Base-by-base conservation (phyloP, 2,329 filamentous ascomycete genomes). In the Cytospora leucostoma region DNA sequence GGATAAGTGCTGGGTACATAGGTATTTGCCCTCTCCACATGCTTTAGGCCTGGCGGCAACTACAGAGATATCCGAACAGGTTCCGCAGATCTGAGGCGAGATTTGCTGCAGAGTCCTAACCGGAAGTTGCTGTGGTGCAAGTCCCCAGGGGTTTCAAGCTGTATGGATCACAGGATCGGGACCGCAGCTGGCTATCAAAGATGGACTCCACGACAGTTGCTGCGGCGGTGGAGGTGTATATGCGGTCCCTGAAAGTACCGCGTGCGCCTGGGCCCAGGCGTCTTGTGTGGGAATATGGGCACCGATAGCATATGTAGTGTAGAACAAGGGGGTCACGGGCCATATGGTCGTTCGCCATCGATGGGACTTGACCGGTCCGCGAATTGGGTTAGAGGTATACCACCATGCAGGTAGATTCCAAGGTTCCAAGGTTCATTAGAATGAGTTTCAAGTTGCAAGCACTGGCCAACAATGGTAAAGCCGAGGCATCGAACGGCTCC, bases 191-290 rank as follows among this genome's bases (percentile, higher is more conserved):
- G n/a, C n/a, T 47, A 47, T 47, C 44, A 47, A 47, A 47, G 44
- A 47, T 47, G 44, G 44, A 10, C 44, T 47, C 44, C 44, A 47
- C 44, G 44, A 47, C n/a, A 47, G 17, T 47, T 47, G 44, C 44
- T 13, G 40, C 40, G 44, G 44, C 21, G 44, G 44, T 47, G 44
- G 44, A 47, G 44, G 44, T 47, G 44, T n/a, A 47, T 47, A 47
- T 19, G 44, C n/a, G n/a, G 44, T 21, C 27, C 27, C 27, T 27
- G 27, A 47, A 47, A 19, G n/a, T 47, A 47, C 44, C 44, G 44
- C 12, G 44, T 47, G n/a, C 17, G 17, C 44, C n/a, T 47, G 44
- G 27, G 44, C 44, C 44, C 44, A 47, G 44, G n/a, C 44, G n/a
- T 21, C n/a, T 7, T 47, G 19, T 10, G 21, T 47, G 44, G n/a